phyloP scores from a whole-genome alignment of 2,329 filamentous ascomycete genomes.

The Stagonosporopsis cucurbitacearum region DNA sequence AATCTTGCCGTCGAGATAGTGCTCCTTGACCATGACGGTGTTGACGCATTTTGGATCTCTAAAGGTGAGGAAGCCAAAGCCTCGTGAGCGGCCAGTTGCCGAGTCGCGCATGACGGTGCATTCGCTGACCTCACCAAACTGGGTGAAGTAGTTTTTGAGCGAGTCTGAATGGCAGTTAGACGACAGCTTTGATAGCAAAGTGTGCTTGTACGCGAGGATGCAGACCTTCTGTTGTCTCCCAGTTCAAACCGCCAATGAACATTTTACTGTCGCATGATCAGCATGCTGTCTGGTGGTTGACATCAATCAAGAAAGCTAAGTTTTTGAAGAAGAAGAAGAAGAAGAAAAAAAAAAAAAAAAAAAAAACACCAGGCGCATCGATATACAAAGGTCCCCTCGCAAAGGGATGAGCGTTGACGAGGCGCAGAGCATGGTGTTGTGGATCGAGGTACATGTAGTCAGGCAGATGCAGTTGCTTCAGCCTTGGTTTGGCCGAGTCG shows the following conservation, averaged over 20 bases:
- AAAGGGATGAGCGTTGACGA: no score
- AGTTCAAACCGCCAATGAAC: conserved; percentile 98
- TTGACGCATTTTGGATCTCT: conserved; percentile 98
- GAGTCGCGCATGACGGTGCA: conserved; percentile 99
- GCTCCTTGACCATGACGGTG: conserved; percentile 99
- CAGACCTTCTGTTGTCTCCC: conserved; percentile 98
- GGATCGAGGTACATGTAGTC: not conserved
- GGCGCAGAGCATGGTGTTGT: not conserved
- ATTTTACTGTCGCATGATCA: conserved; percentile 75
- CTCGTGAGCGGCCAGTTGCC: conserved; percentile 88
- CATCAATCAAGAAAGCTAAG: no score
- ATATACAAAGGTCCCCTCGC: not conserved
- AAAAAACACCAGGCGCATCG: conserved; percentile 9
- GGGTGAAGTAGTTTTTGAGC: conserved; percentile 93
- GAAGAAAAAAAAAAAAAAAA: no score
- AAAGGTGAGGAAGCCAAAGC: conserved; percentile 97
- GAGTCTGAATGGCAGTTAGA: conserved; percentile 70
- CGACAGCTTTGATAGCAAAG: not conserved
- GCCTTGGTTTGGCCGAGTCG: not conserved
- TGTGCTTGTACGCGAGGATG: conserved; percentile 17
- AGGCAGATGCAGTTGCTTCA: not conserved
- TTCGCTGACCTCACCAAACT: conserved; percentile 96
- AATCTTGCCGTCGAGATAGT: conserved; percentile 97
- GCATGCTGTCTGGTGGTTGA: conserved; percentile 6
- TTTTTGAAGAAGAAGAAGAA: no score